Evolutionary conservation across 768 basidiomycete genomes (phyloP).

Genomic region (Panaeolus cyanescens): DNA sequence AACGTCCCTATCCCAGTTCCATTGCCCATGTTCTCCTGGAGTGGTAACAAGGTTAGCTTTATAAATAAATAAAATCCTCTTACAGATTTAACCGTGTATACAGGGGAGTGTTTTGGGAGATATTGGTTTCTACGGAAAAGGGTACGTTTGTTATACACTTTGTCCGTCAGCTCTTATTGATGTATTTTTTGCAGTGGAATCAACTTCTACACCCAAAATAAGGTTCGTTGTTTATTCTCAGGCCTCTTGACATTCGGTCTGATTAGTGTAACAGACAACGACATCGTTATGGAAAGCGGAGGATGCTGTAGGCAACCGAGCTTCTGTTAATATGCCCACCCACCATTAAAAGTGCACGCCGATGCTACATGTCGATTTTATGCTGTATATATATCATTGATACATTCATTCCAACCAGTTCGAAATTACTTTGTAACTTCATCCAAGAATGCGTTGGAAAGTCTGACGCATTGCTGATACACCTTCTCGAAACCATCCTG

Average conservation of each 20-base stretch:
- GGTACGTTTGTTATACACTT: constrained; percentile 40
- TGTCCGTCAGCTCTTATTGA: background rate
- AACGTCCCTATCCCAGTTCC: constrained; percentile 95
- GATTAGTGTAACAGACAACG: constrained; percentile 59
- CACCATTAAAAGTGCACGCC: constrained; percentile 46
- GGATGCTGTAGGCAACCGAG: constrained; percentile 76
- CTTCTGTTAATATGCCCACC: constrained; percentile 88
- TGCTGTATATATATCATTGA: constrained; percentile 4
- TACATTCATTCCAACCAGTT: background rate
- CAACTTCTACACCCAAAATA: constrained; percentile 96
- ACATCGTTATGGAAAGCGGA: constrained; percentile 93
- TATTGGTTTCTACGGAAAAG: constrained; percentile 89
- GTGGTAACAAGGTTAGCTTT: constrained; percentile 76
- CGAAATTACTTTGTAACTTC: constrained; percentile 37
- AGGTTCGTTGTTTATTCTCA: constrained; percentile 43
- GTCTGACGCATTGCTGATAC: constrained; percentile 73
- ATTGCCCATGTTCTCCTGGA: constrained; percentile 93
- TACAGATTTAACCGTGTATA: background rate
- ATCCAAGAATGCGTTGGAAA: constrained; percentile 83
- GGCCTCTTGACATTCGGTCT: background rate
- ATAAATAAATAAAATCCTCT: background rate
- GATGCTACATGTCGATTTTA: background rate
- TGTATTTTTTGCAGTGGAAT: constrained; percentile 57
- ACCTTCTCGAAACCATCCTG: constrained; percentile 75
- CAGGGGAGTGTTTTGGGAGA: constrained; percentile 81